A percentile compares a stretch with the other conserved stretches of the same genome.
Evolutionary conservation across 1,139 yeast species (phyloP).

Genomic region (Pichia sp.): DNA sequence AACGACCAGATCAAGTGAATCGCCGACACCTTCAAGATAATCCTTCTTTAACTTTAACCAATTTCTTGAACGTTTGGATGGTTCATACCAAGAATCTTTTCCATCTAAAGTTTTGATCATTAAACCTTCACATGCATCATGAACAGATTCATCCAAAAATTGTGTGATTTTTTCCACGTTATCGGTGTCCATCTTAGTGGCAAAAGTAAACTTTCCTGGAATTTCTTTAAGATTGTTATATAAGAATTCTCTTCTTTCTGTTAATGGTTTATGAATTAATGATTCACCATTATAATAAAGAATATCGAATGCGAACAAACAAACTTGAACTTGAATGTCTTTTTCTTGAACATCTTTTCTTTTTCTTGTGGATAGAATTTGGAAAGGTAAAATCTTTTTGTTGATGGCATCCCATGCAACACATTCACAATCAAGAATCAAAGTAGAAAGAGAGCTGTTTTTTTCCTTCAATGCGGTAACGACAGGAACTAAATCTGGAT

Average conservation of each 20-base stretch:
- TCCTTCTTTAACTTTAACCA: conserved; percentile 96
- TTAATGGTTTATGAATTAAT: conserved; percentile 59
- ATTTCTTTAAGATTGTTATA: conserved; percentile 51
- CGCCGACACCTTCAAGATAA: conserved; percentile 91
- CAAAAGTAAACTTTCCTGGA: conserved; percentile 77
- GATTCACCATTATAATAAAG: conserved; percentile 68
- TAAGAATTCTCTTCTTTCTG: conserved; percentile 62
- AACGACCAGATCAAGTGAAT: conserved; percentile 87
- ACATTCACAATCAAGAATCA: conserved; percentile 92
- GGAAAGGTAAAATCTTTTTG: conserved; percentile 83
- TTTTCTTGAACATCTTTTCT: conserved; percentile 85
- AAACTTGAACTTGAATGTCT: conserved; percentile 84
- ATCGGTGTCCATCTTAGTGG: conserved; percentile 66
- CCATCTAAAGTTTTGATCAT: conserved; percentile 92
- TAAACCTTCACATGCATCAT: conserved; percentile 89
- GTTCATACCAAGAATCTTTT: conserved; percentile 78
- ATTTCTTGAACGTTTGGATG: conserved; percentile 88
- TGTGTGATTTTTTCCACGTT: conserved; percentile 73
- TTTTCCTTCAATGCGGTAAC: conserved; percentile 51
- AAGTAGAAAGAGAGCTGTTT: conserved; percentile 38
- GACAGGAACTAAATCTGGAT: conserved; percentile 79
- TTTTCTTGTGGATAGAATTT: conserved; percentile 84
- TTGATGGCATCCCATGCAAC: conserved; percentile 93
- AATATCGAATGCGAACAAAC: conserved; percentile 87
- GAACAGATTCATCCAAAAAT: conserved; percentile 86